Percentiles rank a stretch among this genome's conserved stretches.
Evolutionary conservation across 371 early-diverging fungal genomes (phyloP).

Genomic region (Mucor lusitanicus): DNA sequence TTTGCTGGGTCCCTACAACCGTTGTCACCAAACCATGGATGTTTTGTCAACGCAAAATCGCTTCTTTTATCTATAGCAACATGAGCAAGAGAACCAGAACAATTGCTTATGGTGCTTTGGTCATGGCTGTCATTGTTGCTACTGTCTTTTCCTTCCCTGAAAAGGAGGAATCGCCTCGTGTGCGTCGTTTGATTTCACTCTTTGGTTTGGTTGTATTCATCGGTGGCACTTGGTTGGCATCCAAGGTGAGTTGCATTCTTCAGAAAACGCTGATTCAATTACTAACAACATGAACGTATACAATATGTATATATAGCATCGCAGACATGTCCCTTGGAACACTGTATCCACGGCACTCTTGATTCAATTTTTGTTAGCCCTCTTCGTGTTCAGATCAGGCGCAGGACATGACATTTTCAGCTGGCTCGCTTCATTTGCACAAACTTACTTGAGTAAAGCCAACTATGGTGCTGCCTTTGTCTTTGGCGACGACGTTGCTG

Average conservation of each 20-base stretch:
- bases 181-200: constrained; percentile 70
- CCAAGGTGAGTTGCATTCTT: constrained; percentile 38
- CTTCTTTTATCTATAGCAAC: neutral
- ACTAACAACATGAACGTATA: neutral
- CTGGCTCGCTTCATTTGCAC: constrained; percentile 64
- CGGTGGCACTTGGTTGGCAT: constrained; percentile 45
- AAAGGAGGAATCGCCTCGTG: constrained; percentile 53
- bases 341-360: constrained; percentile 73
- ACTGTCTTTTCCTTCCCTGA: constrained; percentile 56
- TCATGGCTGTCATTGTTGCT: constrained; percentile 48
- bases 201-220: constrained; percentile 68
- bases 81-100: neutral
- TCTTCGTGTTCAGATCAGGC: constrained; percentile 72
- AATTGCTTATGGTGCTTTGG: constrained; percentile 7
- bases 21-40: constrained; percentile 21
- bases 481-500: constrained; percentile 52
- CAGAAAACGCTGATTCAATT: neutral
- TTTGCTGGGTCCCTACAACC: constrained; percentile 32
- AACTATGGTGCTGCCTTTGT: constrained; percentile 67
- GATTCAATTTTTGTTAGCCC: constrained; percentile 74
- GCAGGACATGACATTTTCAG: constrained; percentile 73
- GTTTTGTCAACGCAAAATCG: neutral
- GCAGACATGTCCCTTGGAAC: constrained; percentile 66
- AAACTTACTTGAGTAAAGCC: constrained; percentile 65
- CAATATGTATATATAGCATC: too few relatives aligned